Conservation (phyloP, 2,329 filamentous ascomycete genomes). For the Scedosporium apiospermum region DNA sequence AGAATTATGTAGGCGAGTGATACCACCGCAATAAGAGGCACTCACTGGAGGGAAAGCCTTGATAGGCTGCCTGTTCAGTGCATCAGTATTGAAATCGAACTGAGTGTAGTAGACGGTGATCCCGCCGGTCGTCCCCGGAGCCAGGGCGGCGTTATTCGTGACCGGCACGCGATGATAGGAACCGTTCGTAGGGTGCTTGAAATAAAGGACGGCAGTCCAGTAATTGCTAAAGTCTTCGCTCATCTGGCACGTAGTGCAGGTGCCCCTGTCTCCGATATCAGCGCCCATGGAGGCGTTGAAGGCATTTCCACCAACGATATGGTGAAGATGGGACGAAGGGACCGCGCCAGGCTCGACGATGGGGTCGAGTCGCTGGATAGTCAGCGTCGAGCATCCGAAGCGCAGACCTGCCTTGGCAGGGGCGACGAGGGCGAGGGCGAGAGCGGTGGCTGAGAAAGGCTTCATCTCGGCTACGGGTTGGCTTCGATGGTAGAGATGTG, state of each 20-base stretch:
- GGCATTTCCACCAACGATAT: slow-evolving; percentile 36
- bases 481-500: background rate
- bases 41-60: slow-evolving; percentile 22
- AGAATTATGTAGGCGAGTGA: too few species aligned
- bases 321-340: slow-evolving; percentile 42
- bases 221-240: slow-evolving; percentile 14
- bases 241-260: slow-evolving; percentile 30
- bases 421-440: slow-evolving; percentile 6
- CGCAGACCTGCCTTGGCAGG: slow-evolving; percentile 8
- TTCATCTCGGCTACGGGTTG: background rate
- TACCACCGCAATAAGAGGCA: too few species aligned
- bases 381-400: slow-evolving; percentile 37
- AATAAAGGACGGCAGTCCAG: slow-evolving; percentile 28
- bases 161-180: slow-evolving; percentile 34
- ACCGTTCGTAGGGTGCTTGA: slow-evolving; percentile 25
- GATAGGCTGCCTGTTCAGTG: slow-evolving; percentile 22
- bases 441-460: background rate
- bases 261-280: slow-evolving; percentile 31
- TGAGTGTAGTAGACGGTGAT: slow-evolving; percentile 37
- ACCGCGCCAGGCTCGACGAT: slow-evolving; percentile 24
- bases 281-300: slow-evolving; percentile 34
- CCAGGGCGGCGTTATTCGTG: slow-evolving; percentile 39
- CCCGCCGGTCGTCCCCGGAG: slow-evolving; percentile 26
- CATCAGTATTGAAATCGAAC: slow-evolving; percentile 19
- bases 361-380: slow-evolving; percentile 24